Base-by-base conservation (phyloP, 1,139 yeast species). In the Pichia sp. region DNA sequence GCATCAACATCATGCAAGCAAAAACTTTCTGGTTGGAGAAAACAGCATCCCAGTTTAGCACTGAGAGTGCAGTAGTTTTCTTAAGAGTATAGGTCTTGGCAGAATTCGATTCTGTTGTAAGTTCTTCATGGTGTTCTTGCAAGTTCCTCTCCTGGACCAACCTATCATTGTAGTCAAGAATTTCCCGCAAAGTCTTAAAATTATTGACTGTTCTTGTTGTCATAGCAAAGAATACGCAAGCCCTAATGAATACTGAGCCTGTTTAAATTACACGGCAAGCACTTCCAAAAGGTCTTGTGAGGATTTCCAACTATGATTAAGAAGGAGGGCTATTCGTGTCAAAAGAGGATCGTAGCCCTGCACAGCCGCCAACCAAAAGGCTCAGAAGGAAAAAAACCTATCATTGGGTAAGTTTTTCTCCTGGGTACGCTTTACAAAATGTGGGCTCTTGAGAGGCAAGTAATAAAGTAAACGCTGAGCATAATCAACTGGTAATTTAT, bases 21-120 rank as follows among this genome's bases (percentile, higher is more conserved):
- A 66, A 61, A 48, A 68, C 62, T 29, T 60, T 59, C 19, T 57
- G 59, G n/a, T 63, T 59, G 4, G 70, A 64, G 49, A 63, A 66
- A 1, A 72, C 60, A 15, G 68, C 67, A 36, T 66, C 66, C 58
- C 73, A 64, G 49, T 68, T 65, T 29, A 64, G 63, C n/a, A 71
- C 64, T 34, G 68, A 66, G 42, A 57, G 29, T 15, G 51, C 5
- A 2, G 55, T 26, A 4, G 59, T 26, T 29, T 50, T 31, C 6
- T 62, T 62, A 31, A 66, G 62, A n/a, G 54, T 29, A 30, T 57
- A 50, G 7, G 16, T 45, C 32, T 30, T 49, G n/a, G 4, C 2
- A 3, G 10, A 6, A 29, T n/a, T 26, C 26, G 32, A 4, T 15
- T 1, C 15, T 3, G 30, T 8, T 16, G 30, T 38, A 4, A 15